Evolutionary conservation across 495 filamentous ascomycete genomes (phyloP), one percentile per base, ranked within the genome.

Genomic region (Daldinia decipiens): DNA sequence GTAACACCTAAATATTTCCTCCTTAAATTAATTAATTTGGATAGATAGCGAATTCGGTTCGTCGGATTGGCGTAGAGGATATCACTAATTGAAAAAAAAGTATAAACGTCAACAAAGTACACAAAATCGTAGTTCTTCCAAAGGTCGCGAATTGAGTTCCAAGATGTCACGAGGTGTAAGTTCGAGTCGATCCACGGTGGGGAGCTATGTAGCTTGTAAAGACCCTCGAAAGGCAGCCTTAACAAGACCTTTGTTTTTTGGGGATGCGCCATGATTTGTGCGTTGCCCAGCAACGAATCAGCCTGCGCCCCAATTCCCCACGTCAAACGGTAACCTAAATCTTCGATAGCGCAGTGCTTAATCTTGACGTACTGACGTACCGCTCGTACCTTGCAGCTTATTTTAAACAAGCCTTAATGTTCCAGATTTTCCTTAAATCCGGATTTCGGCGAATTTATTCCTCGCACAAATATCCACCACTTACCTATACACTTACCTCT

Each of bases 271-370:
- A 36, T n/a, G 5, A 19, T n/a, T 50, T 15, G 6, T 17, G 4
- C 38, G 70, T 73, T 73, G 70, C 70, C 70, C 70, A 62, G 70
- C 70, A 73, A 73, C 70, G 47, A 34, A 29, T 56, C 27, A 56
- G 53, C 40, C 43, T 31, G 31, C 53, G 53, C 53, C 53, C 53
- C 19, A 45, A 36, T 59, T 34, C 69, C 64, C 69, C 69, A 68
- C 64, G 36, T 64, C 32, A 62, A 71, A 58, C 58, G 61, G 67
- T 57, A 58, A 61, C 63, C 26, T 36, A 26, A 47, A 43, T 47
- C 68, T 66, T 70, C 12, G 51, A 62, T 62, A 57, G 27, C n/a
- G 53, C 53, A 56, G 17, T n/a, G 29, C 53, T 29, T 31, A 56
- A 36, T 56, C 26, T 36, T 56, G n/a, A 31, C 53, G 8, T 31